A percentile compares a stretch with the other conserved stretches of the same genome.
These are phyloP conservation scores for Chaetomiaceae sp. DNA, from an alignment of 2,329 filamentous ascomycete genomes.

Conservation along the genomic window DNA sequence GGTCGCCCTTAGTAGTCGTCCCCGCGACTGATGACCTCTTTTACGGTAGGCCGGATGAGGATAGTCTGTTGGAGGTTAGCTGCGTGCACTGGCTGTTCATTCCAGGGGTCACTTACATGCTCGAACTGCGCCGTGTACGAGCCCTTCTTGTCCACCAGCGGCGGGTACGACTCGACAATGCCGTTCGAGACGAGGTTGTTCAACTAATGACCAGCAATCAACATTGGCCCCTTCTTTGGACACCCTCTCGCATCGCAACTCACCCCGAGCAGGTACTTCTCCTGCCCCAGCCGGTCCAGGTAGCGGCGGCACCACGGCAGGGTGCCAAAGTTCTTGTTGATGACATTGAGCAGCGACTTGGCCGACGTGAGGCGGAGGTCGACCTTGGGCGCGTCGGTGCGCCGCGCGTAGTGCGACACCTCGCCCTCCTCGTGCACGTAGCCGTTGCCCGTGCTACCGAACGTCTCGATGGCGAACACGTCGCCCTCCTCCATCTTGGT, in stretches of 20 bases:
- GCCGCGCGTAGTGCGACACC: constrained; percentile 80
- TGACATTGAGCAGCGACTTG: constrained; percentile 77
- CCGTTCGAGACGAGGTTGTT: constrained; percentile 79
- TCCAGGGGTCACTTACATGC: constrained; percentile 60
- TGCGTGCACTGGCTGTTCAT: background rate
- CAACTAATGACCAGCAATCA: too few relatives aligned
- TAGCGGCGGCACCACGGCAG: constrained; percentile 87
- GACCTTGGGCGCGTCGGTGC: constrained; percentile 65
- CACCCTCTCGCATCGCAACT: constrained; percentile 28
- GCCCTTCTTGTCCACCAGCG: constrained; percentile 84
- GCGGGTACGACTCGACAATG: constrained; percentile 86
- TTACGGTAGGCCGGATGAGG: constrained; percentile 69
- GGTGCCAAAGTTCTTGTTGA: constrained; percentile 95
- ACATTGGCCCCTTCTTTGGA: too few relatives aligned
- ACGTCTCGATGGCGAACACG: constrained; percentile 92
- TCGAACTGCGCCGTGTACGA: constrained; percentile 93
- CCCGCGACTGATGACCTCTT: constrained; percentile 81
- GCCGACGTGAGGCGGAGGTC: constrained; percentile 73
- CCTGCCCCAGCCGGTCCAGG: constrained; percentile 84
- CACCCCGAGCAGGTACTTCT: constrained; percentile 88
- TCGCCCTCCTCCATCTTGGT: constrained; percentile 99
- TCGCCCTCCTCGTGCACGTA: constrained; percentile 85
- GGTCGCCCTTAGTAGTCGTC: constrained; percentile 64
- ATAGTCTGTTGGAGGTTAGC: constrained; percentile 52
- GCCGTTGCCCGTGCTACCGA: constrained; percentile 87